A percentile compares a stretch with the other conserved stretches of the same genome.
These are phyloP conservation scores for Ascochyta fabae DNA, from an alignment of 2,329 filamentous ascomycete species.

Conservation along the genomic window DNA sequence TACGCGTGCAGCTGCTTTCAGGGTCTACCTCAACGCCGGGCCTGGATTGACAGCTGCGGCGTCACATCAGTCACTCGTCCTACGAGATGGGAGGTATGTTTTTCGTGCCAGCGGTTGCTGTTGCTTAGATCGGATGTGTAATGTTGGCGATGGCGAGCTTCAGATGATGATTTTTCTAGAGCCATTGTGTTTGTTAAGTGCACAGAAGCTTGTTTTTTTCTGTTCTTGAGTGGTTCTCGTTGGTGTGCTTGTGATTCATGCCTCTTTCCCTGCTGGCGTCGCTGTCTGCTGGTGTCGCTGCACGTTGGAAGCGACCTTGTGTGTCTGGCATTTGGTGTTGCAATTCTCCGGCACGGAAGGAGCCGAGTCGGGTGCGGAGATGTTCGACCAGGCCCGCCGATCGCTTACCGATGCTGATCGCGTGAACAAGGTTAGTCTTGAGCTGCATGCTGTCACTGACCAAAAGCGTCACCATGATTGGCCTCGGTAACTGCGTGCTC, in stretches of 20 bases:
- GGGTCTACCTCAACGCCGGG: neutral
- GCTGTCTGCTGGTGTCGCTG: too few relatives aligned
- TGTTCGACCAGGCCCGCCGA: constrained; percentile 1
- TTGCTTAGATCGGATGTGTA: neutral
- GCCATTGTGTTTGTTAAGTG: too few relatives aligned
- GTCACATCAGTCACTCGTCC: neutral
- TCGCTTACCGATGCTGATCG: constrained; percentile 4
- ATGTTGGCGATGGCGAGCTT: neutral
- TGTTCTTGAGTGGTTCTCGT: too few relatives aligned
- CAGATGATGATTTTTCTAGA: neutral
- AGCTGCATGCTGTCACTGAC: constrained; percentile 1
- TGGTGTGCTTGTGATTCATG: too few relatives aligned
- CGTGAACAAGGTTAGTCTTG: neutral
- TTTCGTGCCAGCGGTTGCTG: neutral
- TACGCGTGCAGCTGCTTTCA: neutral
- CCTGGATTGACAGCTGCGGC: neutral
- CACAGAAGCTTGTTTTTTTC: too few relatives aligned
- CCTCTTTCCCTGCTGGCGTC: too few relatives aligned
- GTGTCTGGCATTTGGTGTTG: neutral
- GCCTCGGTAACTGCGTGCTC: neutral
- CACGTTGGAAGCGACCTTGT: too few relatives aligned
- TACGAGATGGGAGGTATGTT: neutral
- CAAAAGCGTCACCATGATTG: constrained; percentile 10
- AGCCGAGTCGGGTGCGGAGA: constrained; percentile 11
- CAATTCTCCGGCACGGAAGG: constrained; percentile 9